These are phyloP conservation scores for Aspergillus avenaceus DNA, from an alignment of 495 filamentous ascomycete genomes.

Conservation along the genomic window DNA sequence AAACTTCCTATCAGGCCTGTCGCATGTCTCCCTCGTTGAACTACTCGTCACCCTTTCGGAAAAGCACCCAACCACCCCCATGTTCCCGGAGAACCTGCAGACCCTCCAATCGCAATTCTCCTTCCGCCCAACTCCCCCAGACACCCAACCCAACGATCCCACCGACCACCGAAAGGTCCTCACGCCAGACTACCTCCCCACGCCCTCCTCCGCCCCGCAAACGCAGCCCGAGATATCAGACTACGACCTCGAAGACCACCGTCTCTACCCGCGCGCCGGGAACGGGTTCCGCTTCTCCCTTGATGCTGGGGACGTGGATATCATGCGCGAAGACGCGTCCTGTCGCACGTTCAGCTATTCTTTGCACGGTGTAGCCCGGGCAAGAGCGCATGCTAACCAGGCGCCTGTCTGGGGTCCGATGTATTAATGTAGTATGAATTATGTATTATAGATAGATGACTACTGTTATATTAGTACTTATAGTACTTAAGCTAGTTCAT, in stretches of 20 bases:
- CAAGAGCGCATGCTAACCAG: constrained; percentile 5
- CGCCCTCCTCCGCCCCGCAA: constrained; percentile 3
- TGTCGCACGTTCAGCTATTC: constrained; percentile 44
- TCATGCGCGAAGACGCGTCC: constrained; percentile 39
- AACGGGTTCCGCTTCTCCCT: constrained; percentile 40
- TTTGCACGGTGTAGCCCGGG: constrained; percentile 21
- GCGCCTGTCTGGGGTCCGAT: constrained; percentile 8
- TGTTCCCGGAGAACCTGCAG: constrained; percentile 36
- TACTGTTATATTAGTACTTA: no score
- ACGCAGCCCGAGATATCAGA: constrained; percentile 26
- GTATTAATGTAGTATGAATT: background rate
- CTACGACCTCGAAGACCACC: constrained; percentile 43
- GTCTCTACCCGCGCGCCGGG: constrained; percentile 64
- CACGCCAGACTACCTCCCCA: background rate
- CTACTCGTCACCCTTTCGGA: constrained; percentile 33
- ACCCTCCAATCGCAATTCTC: constrained; percentile 23
- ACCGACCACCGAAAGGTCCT: background rate
- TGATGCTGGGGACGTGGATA: constrained; percentile 33
- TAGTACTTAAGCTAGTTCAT: no score
- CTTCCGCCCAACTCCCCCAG: constrained; percentile 7
- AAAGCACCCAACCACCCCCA: constrained; percentile 28
- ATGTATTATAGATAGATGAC: background rate
- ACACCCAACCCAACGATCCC: constrained; percentile 3
- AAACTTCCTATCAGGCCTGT: constrained; percentile 36
- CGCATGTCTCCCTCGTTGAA: constrained; percentile 38